Percentiles rank a stretch among this genome's conserved stretches.
Conservation (phyloP, 495 filamentous ascomycete species). For the Aspergillus ellipticus region DNA sequence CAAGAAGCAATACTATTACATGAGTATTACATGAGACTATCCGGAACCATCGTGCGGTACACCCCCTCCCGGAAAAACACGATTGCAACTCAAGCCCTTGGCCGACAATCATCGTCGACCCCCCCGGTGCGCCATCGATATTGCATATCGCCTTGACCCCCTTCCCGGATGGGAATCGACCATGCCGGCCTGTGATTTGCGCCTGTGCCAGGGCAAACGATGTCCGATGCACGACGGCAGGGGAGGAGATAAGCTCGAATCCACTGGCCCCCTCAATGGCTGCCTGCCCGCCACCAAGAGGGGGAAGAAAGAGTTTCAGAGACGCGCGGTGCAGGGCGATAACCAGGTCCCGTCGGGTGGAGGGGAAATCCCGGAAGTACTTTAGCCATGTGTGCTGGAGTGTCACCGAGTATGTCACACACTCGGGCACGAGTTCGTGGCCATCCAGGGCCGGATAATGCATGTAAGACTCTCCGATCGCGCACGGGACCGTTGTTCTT, state of each 20-base stretch:
- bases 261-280: background rate
- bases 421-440: background rate
- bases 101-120: background rate
- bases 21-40: background rate
- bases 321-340: background rate
- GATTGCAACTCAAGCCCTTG: constrained; percentile 2
- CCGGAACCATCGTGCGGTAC: background rate
- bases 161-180: background rate
- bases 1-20: background rate
- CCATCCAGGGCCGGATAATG: background rate
- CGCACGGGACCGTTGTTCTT: background rate
- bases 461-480: background rate
- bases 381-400: background rate
- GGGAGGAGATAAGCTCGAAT: background rate
- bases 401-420: background rate
- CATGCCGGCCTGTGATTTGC: background rate
- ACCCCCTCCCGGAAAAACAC: background rate
- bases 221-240: background rate
- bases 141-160: background rate
- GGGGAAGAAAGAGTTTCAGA: background rate
- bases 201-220: background rate
- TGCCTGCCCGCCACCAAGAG: background rate
- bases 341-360: too few species aligned
- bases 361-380: background rate
- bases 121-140: background rate